phyloP scores from a whole-genome alignment of 768 basidiomycete species.

The Tylopilus sp. region DNA sequence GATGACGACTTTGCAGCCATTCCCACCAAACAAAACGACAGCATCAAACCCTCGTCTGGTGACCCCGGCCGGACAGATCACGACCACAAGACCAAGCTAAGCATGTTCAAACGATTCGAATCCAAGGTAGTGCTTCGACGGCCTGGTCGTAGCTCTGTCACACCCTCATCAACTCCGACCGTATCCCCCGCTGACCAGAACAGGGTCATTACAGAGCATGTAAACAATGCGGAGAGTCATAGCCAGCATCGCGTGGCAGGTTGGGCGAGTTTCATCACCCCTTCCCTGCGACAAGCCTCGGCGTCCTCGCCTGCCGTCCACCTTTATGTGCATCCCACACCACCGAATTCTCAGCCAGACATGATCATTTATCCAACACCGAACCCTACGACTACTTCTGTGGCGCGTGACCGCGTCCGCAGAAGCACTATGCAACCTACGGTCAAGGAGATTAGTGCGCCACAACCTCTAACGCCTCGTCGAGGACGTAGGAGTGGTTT shows the following conservation, averaged over 20 bases:
- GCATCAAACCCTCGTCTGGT: slow-evolving; percentile 31
- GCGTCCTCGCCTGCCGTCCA: slow-evolving; percentile 74
- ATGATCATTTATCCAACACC: slow-evolving; percentile 48
- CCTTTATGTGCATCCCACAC: slow-evolving; percentile 53
- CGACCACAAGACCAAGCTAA: slow-evolving; percentile 40
- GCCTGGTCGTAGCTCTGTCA: slow-evolving; percentile 38
- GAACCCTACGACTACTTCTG: slow-evolving; percentile 44
- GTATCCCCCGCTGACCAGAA: slow-evolving; percentile 28
- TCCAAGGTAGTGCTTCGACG: slow-evolving; percentile 52
- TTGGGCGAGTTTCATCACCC: slow-evolving; percentile 56
- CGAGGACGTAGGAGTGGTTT: slow-evolving; percentile 27
- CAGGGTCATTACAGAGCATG: slow-evolving; percentile 26
- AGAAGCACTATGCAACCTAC: slow-evolving; percentile 37
- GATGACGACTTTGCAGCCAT: slow-evolving; percentile 44
- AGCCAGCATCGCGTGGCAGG: slow-evolving; percentile 48
- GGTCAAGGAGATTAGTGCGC: slow-evolving; percentile 39
- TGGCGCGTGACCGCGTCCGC: slow-evolving; percentile 42
- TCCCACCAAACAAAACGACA: slow-evolving; percentile 45
- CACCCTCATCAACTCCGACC: slow-evolving; percentile 38
- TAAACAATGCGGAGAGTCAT: slow-evolving; percentile 34
- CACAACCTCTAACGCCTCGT: slow-evolving; percentile 34
- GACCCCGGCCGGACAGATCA: slow-evolving; percentile 22
- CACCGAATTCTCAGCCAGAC: slow-evolving; percentile 50
- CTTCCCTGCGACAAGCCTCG: slow-evolving; percentile 66
- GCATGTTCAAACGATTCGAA: slow-evolving; percentile 46